Evolutionary conservation across 306 rosid genomes (phyloP), one percentile per base, ranked within the genome.

Genomic region (Amphicarpaea edgeworthii): DNA sequence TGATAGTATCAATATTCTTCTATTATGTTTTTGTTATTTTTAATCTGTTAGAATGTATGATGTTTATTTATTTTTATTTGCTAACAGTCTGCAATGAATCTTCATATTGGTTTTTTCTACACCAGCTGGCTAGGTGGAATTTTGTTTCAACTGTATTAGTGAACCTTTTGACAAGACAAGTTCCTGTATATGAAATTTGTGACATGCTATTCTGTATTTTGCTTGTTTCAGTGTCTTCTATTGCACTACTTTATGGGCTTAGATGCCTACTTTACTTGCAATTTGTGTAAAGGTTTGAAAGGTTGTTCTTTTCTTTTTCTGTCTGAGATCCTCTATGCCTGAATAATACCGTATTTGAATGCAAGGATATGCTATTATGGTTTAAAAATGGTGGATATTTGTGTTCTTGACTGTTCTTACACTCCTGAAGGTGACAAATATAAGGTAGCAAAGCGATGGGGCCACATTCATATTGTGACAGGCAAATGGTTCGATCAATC

Each of bases 391-490:
- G 69, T 69, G 67, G 37, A 30, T 77, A 41, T 79, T 80, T 84
- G 94, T 85, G 37, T 65, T 80, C 97, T 89, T 92, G 89, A 95
- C 91, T 77, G 69, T 88, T 79, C 83, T 83, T 84, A 95, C 82
- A 89, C 89, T 84, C 97, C 96, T 73, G 92, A 95, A 88, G 97
- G 98, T 77, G 98, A 89, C 88, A 95, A 95, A 82, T 86, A 90
- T 78, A 89, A 85, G 93, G 97, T 92, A 68, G 98, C 98, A 24
- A 88, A 82, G 70, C 78, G 66, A 62, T 95, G 98, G 98, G 97
- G 97, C 64, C 85, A 83, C 78, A 88, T 92, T 80, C 72, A 45
- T 84, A 86, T 92, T 68, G 95, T 92, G 76, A 84, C 96, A 79
- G 88, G 77, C 68, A 92, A 90, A 84, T 95, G 98, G 98, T 89